Conservation (phyloP, 2,329 filamentous ascomycete genomes). For the Pseudogymnoascus verrucosus region DNA sequence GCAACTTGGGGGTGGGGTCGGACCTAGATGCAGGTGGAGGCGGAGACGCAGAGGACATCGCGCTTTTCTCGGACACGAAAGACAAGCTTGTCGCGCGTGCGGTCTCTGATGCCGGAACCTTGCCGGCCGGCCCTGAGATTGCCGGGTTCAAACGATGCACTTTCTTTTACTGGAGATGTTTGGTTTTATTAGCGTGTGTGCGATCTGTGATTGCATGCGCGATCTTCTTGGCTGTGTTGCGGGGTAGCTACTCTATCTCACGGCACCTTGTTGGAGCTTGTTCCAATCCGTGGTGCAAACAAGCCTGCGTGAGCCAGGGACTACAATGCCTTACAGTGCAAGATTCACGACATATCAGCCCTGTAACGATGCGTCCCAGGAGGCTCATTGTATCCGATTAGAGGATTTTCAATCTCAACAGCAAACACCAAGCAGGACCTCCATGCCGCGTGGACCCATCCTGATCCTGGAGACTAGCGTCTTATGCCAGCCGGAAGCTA, state of each 20-base stretch:
- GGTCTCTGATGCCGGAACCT: not conserved
- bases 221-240: not conserved
- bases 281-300: not conserved
- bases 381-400: not conserved
- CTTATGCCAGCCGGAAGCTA: not conserved
- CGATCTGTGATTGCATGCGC: not conserved
- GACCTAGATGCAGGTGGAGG: slow-evolving; percentile 10
- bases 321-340: not conserved
- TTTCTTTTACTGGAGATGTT: not conserved
- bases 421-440: not conserved
- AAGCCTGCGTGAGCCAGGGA: not conserved
- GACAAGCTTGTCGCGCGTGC: not conserved
- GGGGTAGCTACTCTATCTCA: not conserved
- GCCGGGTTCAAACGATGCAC: not conserved
- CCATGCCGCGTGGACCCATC: not conserved
- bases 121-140: not conserved
- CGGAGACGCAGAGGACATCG: slow-evolving; percentile 9
- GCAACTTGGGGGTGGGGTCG: slow-evolving; percentile 27
- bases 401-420: not conserved
- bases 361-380: not conserved
- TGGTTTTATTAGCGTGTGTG: not conserved
- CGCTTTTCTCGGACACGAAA: slow-evolving; percentile 20
- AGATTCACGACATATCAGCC: not conserved
- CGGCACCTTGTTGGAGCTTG: not conserved
- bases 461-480: not conserved